Base-by-base conservation (phyloP, 2,329 filamentous ascomycete genomes). In the Ophiostoma himal-ulmi region DNA sequence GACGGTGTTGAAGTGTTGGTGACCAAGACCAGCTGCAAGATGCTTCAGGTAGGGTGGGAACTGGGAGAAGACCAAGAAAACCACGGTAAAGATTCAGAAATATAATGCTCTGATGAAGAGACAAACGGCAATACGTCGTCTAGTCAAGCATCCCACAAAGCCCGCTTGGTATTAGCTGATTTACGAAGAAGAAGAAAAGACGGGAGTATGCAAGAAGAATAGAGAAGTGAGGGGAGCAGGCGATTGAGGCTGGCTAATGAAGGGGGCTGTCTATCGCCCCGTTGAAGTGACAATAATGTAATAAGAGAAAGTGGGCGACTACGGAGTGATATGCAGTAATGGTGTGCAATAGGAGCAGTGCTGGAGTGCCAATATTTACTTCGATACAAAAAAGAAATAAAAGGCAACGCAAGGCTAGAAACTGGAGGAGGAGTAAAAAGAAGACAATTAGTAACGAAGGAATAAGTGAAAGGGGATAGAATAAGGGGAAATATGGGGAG, bases 311-410 rank as follows among this genome's bases (percentile, higher is more conserved):
- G 13, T 22, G 48, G 48, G 48, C 48, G 48, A 48, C 17, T 48
- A 48, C 44, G 44, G 44, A 48, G 44, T 48, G n/a, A 20, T 57
- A 26, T 57, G 22, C 13, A 26, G 26, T 57, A 48, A 48, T 48
- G 44, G 44, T 64, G 60, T 44, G 34, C 37, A 66, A 30, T 39
- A 62, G 44, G 36, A 67, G 64, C 48, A 48, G 69, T 65, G 48
- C 48, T 62, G 69, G 52, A 5, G 52, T 57, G 52, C 44, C 52
- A 57, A 26, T 57, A 26, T 11, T 26, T 22, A 57, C 44, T 48
- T 20, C 17, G 22, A 22, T 57, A 22, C 52, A 26, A 17, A 11
- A 11, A 5, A 54, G 52, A 34, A 39, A 54, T 62, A 22, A 26
- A 34, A 62, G 11, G 26, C 57, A 30, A 34, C 26, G 26, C 57